Conservation (phyloP, 1,139 yeast species). For the Groenewaldozyma sp. region DNA sequence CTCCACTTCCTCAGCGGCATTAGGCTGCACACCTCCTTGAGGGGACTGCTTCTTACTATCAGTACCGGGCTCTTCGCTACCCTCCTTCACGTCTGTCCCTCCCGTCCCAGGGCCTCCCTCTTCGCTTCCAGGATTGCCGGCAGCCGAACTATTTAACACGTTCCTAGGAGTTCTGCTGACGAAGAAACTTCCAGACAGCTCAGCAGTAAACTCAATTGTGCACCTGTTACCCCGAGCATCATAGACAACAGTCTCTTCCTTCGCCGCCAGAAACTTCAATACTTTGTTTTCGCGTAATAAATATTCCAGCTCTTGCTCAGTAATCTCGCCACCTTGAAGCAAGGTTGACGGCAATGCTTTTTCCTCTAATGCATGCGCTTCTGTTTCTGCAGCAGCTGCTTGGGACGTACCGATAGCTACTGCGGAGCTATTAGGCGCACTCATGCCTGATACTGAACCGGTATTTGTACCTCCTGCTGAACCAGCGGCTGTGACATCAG, state of each 20-base stretch:
- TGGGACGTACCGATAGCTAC: background rate
- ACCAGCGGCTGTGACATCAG: background rate
- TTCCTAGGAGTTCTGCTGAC: conserved; percentile 17
- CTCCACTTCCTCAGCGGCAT: conserved; percentile 7
- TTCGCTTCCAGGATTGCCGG: background rate
- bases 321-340: background rate
- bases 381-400: conserved; percentile 1
- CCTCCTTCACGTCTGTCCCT: conserved; percentile 3
- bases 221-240: conserved; percentile 18
- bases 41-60: background rate
- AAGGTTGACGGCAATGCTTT: background rate
- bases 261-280: conserved; percentile 17
- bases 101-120: conserved; percentile 1
- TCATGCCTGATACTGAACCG: background rate
- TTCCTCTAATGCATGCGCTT: background rate
- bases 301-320: background rate
- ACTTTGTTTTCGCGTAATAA: conserved; percentile 6
- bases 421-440: background rate
- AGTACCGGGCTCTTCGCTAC: background rate
- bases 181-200: conserved; percentile 23
- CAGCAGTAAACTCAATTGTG: conserved; percentile 15
- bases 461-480: background rate
- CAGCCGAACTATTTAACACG: background rate
- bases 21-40: too few species aligned
- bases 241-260: conserved; percentile 17